Evolutionary conservation across 2,329 filamentous ascomycete species (phyloP), one percentile per base, ranked within the genome.

Genomic region (Aspergillus unguis): DNA sequence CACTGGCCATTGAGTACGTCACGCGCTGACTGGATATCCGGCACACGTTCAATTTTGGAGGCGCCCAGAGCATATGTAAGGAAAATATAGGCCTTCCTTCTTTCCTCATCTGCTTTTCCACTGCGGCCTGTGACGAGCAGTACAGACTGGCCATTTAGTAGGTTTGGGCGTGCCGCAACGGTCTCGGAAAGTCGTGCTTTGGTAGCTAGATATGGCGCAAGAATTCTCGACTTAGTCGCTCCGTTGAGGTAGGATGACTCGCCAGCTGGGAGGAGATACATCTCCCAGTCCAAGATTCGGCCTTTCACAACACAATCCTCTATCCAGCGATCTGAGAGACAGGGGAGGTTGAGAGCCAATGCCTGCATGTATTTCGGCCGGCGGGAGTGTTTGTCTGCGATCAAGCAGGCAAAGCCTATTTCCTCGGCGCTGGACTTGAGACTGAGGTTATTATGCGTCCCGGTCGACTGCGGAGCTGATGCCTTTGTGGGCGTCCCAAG

Each of bases 341-440:
- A 96, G 0, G 94, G 94, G 0, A 99, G 73, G 1, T 90, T 90
- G 0, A 99, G 81, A 0, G 94, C 92, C 2, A 99, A 81, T 0
- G 94, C 94, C 72, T 97, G 92, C 79, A 97, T 88, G 69, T 94
- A 96, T 68, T 97, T 99, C 45, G 85, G 83, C 57, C 90, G 91
- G 43, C 92, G 85, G 5, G 88, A 94, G 68, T 96, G 88, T 4
- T 84, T 82, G 64, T 97, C 90, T 0, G 92, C 87, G 54, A 99
- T 88, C 10, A 97, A 75, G 3, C 90, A 92, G 0, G 88, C 85
- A 65, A 99, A 97, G 0, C 89, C 86, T 1, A 85, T 75, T 2
- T 79, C 72, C 33, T 74, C 64, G 25, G 81, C 80, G 25, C 75
- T 69, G 8, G 75, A 59, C 1, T 75, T 83, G 0, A 95, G 77